phyloP scores from a whole-genome alignment of 2,329 filamentous ascomycete species.

The Fusarium brachygibbosum region DNA sequence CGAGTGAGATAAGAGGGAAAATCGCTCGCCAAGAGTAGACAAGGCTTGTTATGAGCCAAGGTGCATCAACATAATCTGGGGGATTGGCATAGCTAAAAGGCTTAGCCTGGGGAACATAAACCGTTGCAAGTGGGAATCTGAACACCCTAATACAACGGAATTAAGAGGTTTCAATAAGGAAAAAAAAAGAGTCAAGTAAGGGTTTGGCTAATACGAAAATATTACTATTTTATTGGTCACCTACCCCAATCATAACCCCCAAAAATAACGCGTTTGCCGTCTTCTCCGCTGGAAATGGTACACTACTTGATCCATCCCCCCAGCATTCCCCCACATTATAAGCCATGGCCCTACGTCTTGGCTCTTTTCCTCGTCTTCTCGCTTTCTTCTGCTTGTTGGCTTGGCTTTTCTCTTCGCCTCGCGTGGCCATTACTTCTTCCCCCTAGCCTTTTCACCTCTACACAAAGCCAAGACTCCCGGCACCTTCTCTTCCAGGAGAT shows the following conservation, averaged over 20 bases:
- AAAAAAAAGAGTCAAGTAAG: background rate
- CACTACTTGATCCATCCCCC: background rate
- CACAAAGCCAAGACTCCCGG: slow-evolving; percentile 27
- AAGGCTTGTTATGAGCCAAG: background rate
- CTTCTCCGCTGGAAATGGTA: slow-evolving; percentile 1
- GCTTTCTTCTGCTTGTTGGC: background rate
- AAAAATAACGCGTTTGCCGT: background rate
- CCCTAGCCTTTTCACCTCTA: background rate
- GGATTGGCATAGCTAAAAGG: background rate
- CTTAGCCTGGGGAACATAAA: background rate
- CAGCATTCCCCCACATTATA: slow-evolving; percentile 13
- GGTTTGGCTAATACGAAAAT: background rate
- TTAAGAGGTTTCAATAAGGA: background rate
- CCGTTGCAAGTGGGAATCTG: background rate
- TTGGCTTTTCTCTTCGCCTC: slow-evolving; percentile 20
- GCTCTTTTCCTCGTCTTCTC: background rate
- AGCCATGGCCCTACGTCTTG: slow-evolving; percentile 9
- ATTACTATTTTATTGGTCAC: background rate
- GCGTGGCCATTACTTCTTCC: slow-evolving; percentile 15
- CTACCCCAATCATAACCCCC: slow-evolving; percentile 8
- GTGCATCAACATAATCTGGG: background rate
- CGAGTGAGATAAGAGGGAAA: background rate
- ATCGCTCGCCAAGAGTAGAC: slow-evolving; percentile 21
- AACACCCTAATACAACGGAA: background rate
- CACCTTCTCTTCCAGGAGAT: slow-evolving; percentile 30